These are phyloP conservation scores for Tagetes erecta DNA, from an alignment of 129 eudicot species.

Conservation along the genomic window DNA sequence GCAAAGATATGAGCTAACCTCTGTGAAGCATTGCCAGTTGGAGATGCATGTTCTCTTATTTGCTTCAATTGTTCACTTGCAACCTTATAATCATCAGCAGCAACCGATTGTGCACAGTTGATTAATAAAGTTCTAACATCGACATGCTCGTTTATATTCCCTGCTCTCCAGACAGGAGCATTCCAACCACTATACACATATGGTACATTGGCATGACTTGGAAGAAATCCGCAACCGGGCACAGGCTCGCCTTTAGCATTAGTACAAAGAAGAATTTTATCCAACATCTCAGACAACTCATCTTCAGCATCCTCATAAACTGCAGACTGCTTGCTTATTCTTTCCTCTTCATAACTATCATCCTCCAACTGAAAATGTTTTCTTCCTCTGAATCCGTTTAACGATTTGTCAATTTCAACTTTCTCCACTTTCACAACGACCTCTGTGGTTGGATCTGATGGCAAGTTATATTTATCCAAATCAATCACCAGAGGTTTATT, in stretches of 20 bases:
- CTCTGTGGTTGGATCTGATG: constrained; percentile 36
- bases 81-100: constrained; percentile 58
- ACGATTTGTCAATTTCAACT: constrained; percentile 42
- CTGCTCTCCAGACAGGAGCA: constrained; percentile 47
- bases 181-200: constrained; percentile 35
- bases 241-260: constrained; percentile 36
- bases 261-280: constrained; percentile 57
- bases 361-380: constrained; percentile 63
- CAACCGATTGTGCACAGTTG: constrained; percentile 74
- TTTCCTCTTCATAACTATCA: constrained; percentile 52
- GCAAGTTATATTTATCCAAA: constrained; percentile 54
- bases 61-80: constrained; percentile 64
- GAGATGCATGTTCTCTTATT: constrained; percentile 57
- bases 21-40: constrained; percentile 60
- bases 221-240: constrained; percentile 21
- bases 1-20: constrained; percentile 63
- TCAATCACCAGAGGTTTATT: constrained; percentile 53
- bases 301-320: constrained; percentile 49
- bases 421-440: constrained; percentile 48
- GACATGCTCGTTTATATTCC: constrained; percentile 39
- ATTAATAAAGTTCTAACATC: constrained; percentile 58
- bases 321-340: constrained; percentile 72
- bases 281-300: constrained; percentile 69
- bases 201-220: not conserved
- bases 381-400: constrained; percentile 45